Evolutionary conservation across 2,329 filamentous ascomycete genomes (phyloP), one percentile per base, ranked within the genome.

Genomic region (Paecilomyces sp.): DNA sequence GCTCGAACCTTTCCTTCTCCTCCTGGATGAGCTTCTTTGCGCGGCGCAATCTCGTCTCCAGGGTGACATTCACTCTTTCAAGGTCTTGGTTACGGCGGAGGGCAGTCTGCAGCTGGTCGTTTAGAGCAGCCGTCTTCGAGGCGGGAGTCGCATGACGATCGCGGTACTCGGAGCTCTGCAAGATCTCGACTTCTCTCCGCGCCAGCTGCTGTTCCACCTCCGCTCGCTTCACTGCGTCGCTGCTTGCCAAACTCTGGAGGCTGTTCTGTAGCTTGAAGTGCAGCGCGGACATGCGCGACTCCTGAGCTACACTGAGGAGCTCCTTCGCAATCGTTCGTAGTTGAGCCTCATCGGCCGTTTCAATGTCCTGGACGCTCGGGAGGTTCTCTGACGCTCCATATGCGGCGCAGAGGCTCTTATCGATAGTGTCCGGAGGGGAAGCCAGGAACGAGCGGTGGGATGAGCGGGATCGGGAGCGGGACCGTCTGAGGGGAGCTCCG

Each of bases 231-330:
- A 91, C 85, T 31, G 92, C 88, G 66, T 96, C 91, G 55, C 88
- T 87, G 58, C 90, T 92, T 69, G 96, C 91, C 64, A 97, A 87
- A 57, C 85, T 87, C 30, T 96, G 83, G 69, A 97, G 83, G 67
- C 88, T 92, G 70, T 92, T 89, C 73, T 97, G 93, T 58, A 97
- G 80, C 76, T 94, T 95, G 78, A 94, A 89, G 72, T 97, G 92
- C 33, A 92, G 90, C 15, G 89, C 88, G 61, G 92, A 89, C 79
- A 92, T 92, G 69, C 94, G 90, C 59, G 85, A 82, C 65, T 89
- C 86, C 63, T 83, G 80, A n/a, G 86, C 72, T 15, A 82, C 78
- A 11, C 75, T 73, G 28, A 83, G 77, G 12, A 88, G 75, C 24
- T 79, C 78, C 73, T 79, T 76, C 34, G 84, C 79, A 67, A 85